Conservation (phyloP, 1,139 yeast species). For the Yamadazyma membranifaciens region DNA sequence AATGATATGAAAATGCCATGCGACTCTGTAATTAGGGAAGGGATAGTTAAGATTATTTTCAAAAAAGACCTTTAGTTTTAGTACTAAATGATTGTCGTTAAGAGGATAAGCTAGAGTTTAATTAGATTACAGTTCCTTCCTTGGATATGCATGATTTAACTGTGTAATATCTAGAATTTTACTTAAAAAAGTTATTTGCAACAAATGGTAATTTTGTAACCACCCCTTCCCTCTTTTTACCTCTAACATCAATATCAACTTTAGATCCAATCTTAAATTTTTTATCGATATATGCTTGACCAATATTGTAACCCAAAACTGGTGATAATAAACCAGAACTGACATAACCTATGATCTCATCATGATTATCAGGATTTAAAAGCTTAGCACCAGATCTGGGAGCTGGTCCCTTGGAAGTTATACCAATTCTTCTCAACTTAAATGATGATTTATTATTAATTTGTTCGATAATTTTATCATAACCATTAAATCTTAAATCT, state of each 20-base stretch:
- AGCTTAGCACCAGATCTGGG: constrained; percentile 84
- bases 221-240: constrained; percentile 72
- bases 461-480: constrained; percentile 66
- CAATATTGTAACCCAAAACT: constrained; percentile 79
- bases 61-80: no score
- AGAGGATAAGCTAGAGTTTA: no score
- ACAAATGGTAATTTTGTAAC: constrained; percentile 85
- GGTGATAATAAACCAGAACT: constrained; percentile 95
- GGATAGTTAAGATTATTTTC: no score
- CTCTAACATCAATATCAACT: constrained; percentile 75
- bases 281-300: constrained; percentile 84
- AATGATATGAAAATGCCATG: no score
- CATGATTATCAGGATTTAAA: constrained; percentile 45
- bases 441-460: constrained; percentile 61
- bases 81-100: no score
- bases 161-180: constrained; percentile 1
- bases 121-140: no score
- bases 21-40: no score
- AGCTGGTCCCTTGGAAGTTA: constrained; percentile 77
- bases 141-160: no score
- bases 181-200: constrained; percentile 62
- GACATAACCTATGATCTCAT: constrained; percentile 63
- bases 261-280: constrained; percentile 77
- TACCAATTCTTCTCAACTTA: constrained; percentile 71
- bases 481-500: constrained; percentile 71